Evolutionary conservation across 495 filamentous ascomycete species (phyloP).

Genomic region (Eremomyces bilateralis): DNA sequence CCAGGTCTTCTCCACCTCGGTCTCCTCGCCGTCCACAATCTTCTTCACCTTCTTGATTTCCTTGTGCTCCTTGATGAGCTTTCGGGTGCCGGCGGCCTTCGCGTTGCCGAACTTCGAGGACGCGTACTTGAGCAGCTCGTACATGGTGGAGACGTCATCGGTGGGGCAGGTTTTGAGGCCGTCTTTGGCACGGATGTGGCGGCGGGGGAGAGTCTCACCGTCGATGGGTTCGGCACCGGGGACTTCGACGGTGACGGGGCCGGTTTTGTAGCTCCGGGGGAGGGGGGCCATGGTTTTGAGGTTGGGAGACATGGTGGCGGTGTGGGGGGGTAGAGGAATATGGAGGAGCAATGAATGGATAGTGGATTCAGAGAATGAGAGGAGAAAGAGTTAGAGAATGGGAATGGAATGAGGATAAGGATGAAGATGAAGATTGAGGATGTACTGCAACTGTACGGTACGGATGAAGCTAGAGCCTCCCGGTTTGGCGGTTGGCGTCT

Average conservation of each 20-base stretch:
- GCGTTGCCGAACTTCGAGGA: constrained; percentile 72
- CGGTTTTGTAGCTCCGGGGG: constrained; percentile 38
- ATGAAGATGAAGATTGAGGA: too few relatives aligned
- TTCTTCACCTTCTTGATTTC: constrained; percentile 98
- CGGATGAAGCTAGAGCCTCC: too few relatives aligned
- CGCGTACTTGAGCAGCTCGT: constrained; percentile 62
- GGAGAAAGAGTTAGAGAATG: too few relatives aligned
- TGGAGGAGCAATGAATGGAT: constrained; percentile 1
- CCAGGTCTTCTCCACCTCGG: constrained; percentile 89
- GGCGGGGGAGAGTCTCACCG: constrained; percentile 81
- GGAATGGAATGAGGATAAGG: too few relatives aligned
- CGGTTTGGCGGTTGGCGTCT: too few relatives aligned
- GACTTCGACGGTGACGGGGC: constrained; percentile 61
- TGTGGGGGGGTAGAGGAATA: background rate
- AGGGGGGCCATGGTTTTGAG: constrained; percentile 27
- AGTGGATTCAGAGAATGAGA: background rate
- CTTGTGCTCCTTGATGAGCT: constrained; percentile 62
- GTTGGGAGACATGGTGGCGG: constrained; percentile 14
- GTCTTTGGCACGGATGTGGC: constrained; percentile 49
- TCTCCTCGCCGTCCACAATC: constrained; percentile 71
- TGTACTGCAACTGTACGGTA: too few relatives aligned
- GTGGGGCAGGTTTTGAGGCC: constrained; percentile 42
- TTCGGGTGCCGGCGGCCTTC: constrained; percentile 62
- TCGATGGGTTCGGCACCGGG: constrained; percentile 46
- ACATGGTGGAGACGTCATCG: constrained; percentile 59